Conservation (phyloP, 2,329 filamentous ascomycete genomes). For the Alternaria triticimaculans region DNA sequence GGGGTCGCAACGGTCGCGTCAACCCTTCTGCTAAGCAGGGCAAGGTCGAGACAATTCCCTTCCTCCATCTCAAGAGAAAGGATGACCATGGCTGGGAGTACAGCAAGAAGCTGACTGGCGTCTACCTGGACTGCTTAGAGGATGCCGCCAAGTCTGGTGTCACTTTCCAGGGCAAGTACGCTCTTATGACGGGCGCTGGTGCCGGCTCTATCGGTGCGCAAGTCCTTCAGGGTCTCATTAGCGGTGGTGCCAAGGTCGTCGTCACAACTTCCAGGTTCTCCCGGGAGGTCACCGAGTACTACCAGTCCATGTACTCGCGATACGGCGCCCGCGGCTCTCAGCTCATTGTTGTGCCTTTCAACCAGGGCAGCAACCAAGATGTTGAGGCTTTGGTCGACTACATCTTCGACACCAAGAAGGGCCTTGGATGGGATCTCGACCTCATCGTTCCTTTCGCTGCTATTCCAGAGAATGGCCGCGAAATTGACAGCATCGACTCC, state of each 20-base stretch:
- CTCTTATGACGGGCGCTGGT: slow-evolving; percentile 96
- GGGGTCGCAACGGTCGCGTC: slow-evolving; percentile 60
- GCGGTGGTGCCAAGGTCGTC: slow-evolving; percentile 93
- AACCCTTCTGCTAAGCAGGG: slow-evolving; percentile 71
- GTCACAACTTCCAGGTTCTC: slow-evolving; percentile 98
- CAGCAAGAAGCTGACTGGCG: slow-evolving; percentile 95
- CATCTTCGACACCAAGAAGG: slow-evolving; percentile 95
- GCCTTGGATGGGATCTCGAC: slow-evolving; percentile 97
- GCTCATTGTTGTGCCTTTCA: slow-evolving; percentile 97
- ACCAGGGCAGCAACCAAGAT: slow-evolving; percentile 98
- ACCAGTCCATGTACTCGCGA: slow-evolving; percentile 97
- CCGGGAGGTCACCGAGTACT: slow-evolving; percentile 97
- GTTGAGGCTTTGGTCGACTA: slow-evolving; percentile 93
- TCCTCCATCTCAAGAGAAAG: slow-evolving; percentile 95
- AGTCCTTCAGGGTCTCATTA: slow-evolving; percentile 93
- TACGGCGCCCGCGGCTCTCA: slow-evolving; percentile 94
- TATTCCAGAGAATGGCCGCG: slow-evolving; percentile 95
- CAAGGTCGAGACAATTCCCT: slow-evolving; percentile 96
- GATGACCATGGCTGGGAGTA: slow-evolving; percentile 96
- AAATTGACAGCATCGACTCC: slow-evolving; percentile 96
- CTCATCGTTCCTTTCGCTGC: slow-evolving; percentile 95
- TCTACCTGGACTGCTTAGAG: slow-evolving; percentile 92
- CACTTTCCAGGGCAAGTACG: slow-evolving; percentile 93
- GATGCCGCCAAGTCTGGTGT: slow-evolving; percentile 86
- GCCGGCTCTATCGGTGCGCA: slow-evolving; percentile 98